Conservation (phyloP, 2,329 filamentous ascomycete genomes). For the Parastagonospora nodorum region DNA sequence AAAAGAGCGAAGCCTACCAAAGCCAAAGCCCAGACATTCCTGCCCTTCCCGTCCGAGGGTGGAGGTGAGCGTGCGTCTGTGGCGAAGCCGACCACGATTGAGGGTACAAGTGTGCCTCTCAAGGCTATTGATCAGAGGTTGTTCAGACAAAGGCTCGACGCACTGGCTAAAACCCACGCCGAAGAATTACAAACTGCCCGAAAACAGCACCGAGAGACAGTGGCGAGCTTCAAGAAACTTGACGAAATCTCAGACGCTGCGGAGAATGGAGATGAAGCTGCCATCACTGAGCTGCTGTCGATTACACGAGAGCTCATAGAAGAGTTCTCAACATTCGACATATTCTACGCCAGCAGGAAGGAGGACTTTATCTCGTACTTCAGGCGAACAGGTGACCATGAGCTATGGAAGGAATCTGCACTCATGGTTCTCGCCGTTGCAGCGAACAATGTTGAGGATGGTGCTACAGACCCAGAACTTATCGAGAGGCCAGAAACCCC, state of each 20-base stretch:
- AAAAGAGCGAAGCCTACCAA: conserved; percentile 25
- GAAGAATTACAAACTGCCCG: conserved; percentile 51
- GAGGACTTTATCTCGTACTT: conserved; percentile 48
- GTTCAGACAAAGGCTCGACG: conserved; percentile 36
- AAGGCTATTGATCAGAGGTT: conserved; percentile 34
- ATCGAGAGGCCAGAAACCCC: conserved; percentile 36
- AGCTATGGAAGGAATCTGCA: conserved; percentile 42
- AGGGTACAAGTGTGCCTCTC: conserved; percentile 36
- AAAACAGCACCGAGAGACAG: conserved; percentile 45
- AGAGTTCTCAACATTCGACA: conserved; percentile 64
- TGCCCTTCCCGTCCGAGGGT: conserved; percentile 27
- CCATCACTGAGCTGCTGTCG: conserved; percentile 62
- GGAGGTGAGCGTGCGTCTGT: conserved; percentile 7
- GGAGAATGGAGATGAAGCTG: conserved; percentile 55
- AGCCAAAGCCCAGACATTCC: conserved; percentile 32
- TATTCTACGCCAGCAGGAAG: conserved; percentile 60
- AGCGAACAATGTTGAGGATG: conserved; percentile 42
- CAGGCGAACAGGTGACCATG: conserved; percentile 35
- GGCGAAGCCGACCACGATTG: conserved; percentile 22
- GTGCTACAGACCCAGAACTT: conserved; percentile 32
- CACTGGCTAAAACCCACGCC: conserved; percentile 25
- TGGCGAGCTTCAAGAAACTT: conserved; percentile 52
- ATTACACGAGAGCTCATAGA: conserved; percentile 63
- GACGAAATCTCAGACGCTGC: conserved; percentile 48
- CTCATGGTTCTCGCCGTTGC: conserved; percentile 42